Conservation (phyloP, 1,139 yeast species). For the Geotrichum cucujoidarum region DNA sequence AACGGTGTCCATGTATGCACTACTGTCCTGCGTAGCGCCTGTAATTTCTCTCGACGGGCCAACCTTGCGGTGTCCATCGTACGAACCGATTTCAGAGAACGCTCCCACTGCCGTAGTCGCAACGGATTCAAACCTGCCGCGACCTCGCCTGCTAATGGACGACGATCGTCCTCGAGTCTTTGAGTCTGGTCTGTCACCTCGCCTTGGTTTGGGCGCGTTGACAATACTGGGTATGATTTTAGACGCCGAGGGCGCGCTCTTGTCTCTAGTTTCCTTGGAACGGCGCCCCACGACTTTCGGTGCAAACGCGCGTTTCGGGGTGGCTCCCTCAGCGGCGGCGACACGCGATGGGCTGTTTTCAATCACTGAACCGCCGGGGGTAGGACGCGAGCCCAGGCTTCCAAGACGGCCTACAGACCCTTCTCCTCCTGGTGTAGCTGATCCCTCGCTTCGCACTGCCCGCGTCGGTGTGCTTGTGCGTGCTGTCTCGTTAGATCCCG, state of each 20-base stretch:
- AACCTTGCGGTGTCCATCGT: slow-evolving; percentile 8
- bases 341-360: background rate
- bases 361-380: slow-evolving; percentile 15
- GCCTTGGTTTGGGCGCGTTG: slow-evolving; percentile 20
- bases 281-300: slow-evolving; percentile 82
- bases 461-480: too few relatives aligned
- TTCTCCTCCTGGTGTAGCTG: background rate
- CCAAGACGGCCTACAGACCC: slow-evolving; percentile 12
- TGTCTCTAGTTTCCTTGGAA: slow-evolving; percentile 75
- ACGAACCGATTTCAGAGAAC: slow-evolving; percentile 30
- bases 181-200: background rate
- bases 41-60: slow-evolving; percentile 16
- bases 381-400: slow-evolving; percentile 10
- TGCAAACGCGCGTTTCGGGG: slow-evolving; percentile 56
- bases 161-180: slow-evolving; percentile 21
- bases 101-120: slow-evolving; percentile 35
- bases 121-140: slow-evolving; percentile 35
- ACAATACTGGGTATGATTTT: slow-evolving; percentile 34
- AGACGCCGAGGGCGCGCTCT: slow-evolving; percentile 55
- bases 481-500: too few relatives aligned
- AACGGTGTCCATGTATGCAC: background rate
- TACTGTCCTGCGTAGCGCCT: background rate
- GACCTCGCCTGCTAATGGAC: slow-evolving; percentile 32
- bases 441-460: too few relatives aligned
- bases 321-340: slow-evolving; percentile 1